Evolutionary conservation across 2,329 filamentous ascomycete species (phyloP).

Genomic region (Fusarium aywerte): DNA sequence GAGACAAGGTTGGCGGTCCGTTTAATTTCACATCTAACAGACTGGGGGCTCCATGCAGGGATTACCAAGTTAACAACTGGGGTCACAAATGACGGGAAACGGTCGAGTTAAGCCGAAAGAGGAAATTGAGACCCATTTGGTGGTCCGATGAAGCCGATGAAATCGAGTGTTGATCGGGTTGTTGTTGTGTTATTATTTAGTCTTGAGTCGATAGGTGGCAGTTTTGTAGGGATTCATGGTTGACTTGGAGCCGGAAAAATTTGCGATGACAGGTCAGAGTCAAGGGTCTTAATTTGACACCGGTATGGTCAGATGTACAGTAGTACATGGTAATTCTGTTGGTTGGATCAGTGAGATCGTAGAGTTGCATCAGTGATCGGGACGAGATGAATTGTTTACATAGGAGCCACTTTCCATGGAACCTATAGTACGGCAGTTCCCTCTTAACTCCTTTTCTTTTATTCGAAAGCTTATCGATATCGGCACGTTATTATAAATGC

Average conservation of each 20-base stretch:
- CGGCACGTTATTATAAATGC: no score
- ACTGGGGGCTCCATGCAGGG: slow-evolving; percentile 16
- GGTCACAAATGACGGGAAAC: slow-evolving; percentile 23
- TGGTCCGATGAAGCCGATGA: slow-evolving; percentile 33
- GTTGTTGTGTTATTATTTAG: background rate
- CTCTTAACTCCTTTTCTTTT: background rate
- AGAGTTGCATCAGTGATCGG: slow-evolving; percentile 17
- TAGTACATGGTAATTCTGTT: background rate
- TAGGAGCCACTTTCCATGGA: slow-evolving; percentile 3
- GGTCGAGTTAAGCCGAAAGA: slow-evolving; percentile 14
- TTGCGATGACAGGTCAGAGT: background rate
- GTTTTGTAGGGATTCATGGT: background rate
- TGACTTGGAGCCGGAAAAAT: background rate
- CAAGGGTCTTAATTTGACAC: no score
- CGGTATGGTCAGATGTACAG: no score
- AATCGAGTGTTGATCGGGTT: slow-evolving; percentile 19
- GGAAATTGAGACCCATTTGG: slow-evolving; percentile 13
- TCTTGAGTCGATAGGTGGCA: background rate
- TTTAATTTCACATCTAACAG: slow-evolving; percentile 39
- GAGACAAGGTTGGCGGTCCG: slow-evolving; percentile 38
- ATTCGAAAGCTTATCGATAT: background rate
- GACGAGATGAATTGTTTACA: background rate
- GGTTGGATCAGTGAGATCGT: background rate
- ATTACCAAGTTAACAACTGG: slow-evolving; percentile 3
- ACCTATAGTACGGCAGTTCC: slow-evolving; percentile 6